A percentile compares a stretch with the other conserved stretches of the same genome.
Conservation (phyloP, 2,329 filamentous ascomycete species). For the Cladosporium sp. region DNA sequence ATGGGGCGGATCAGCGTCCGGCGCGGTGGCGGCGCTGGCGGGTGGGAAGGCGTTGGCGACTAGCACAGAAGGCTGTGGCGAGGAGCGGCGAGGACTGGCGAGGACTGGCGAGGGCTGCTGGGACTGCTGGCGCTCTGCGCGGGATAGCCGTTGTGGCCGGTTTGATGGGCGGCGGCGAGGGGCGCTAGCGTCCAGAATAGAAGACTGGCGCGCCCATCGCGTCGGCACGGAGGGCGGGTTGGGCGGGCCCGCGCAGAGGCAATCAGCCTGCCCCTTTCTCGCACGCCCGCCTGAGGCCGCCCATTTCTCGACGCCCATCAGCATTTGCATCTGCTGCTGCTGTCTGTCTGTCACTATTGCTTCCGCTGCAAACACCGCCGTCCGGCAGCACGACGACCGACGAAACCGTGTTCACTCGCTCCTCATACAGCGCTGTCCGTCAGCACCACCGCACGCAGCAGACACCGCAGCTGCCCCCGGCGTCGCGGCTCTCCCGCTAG, state of each 20-base stretch:
- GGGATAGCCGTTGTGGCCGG: not conserved
- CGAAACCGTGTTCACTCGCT: not conserved
- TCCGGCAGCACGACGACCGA: too few relatives aligned
- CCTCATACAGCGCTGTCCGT: not conserved
- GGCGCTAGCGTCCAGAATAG: not conserved
- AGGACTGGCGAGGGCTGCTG: too few relatives aligned
- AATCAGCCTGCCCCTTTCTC: constrained; percentile 3
- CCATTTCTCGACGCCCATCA: too few relatives aligned
- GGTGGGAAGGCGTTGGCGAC: too few relatives aligned
- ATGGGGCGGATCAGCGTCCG: too few relatives aligned
- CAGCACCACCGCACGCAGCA: not conserved
- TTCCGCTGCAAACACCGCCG: too few relatives aligned
- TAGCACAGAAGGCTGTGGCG: too few relatives aligned
- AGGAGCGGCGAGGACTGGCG: too few relatives aligned
- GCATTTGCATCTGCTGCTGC: not conserved
- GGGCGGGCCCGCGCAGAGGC: not conserved
- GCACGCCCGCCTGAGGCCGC: not conserved
- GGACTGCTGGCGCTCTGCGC: not conserved
- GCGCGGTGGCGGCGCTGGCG: too few relatives aligned
- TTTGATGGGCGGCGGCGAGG: not conserved
- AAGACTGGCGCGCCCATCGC: not conserved
- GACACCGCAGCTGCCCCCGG: not conserved
- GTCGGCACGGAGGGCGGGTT: not conserved
- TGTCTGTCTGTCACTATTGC: too few relatives aligned
- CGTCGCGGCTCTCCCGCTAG: not conserved